Base-by-base conservation (phyloP, 1,139 yeast genomes). In the Pichia sp. region DNA sequence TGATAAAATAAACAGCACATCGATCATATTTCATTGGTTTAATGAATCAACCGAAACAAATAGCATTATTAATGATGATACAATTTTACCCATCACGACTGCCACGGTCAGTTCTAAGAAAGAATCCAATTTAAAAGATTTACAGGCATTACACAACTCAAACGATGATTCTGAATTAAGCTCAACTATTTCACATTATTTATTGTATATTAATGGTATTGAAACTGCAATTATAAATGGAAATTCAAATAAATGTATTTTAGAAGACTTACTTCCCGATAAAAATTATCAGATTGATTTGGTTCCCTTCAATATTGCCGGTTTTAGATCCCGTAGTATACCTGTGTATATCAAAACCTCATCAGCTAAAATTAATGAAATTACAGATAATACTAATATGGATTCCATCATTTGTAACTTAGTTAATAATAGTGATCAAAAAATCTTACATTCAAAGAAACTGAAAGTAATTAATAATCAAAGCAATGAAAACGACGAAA, bases 21-120 rank as follows among this genome's bases (percentile, higher is more conserved):
- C 74, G 6, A 72, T 81, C 23, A 70, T 74, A 7, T 54, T 82
- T 25, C 85, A 80, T 56, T 82, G 87, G 88, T 77, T 76, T 34
- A 44, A 42, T 34, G 39, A 39, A 29, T 24, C 42, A 16, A 25
- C 24, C 12, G 41, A 39, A 18, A 15, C 8, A 22, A 16, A 3
- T 11, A 30, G 36, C n/a, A 15, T 24, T 13, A 41, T 22, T 12
- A 36, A 40, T 18, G 16, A 23, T n/a, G 26, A 32, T 40, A 46
- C 39, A 7, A 44, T 37, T 18, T 16, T 43, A 23, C 7, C 23
- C 7, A 35, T 13, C 8, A 35, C 8, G 2, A 13, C 38, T 18
- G 16, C 20, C 11, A 26, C 26, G 27, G 11, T 8, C 27, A 46
- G 44, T 13, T 18, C 36, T 9, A 32, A 32, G 18, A 16, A 8